Evolutionary conservation across 2,329 filamentous ascomycete species (phyloP), one percentile per base, ranked within the genome.

Genomic region (Scytalidium lignicola): DNA sequence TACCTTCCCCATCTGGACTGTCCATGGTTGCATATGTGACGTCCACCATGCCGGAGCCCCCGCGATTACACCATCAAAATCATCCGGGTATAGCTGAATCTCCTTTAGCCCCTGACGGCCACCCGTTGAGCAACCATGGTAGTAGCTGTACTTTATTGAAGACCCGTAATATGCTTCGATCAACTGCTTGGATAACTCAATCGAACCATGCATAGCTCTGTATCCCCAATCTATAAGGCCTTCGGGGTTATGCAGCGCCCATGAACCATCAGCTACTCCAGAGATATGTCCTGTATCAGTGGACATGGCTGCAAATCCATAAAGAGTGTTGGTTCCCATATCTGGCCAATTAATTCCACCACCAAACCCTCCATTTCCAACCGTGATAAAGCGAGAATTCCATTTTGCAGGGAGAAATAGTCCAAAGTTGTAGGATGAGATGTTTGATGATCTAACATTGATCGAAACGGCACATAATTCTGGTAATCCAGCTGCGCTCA

Each of bases 31-130:
- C 15, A 37, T 8, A 17, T 37, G 41, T 4, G 41, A 12, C 18
- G 41, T 43, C 41, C 41, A 43, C 41, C 41, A 19, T 43, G 52
- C 50, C 3, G 65, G 71, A 41, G 72, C 66, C 17, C 69, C 72
- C 5, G 69, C 66, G 20, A 75, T 66, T 45, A 75, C 70, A 32
- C 73, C 73, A 49, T 75, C 72, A 46, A 75, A 75, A 53, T 75
- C 72, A 13, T 69, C 59, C 1, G 72, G 73, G 51, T 66, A 75
- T 42, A 67, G 61, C 49, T 74, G 67, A 3, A 69, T 65, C 2
- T 69, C 69, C 51, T 72, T 72, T 48, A 74, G 61, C 29, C 72
- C 73, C 55, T 75, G 71, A n/a, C 68, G 65, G 18, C 73, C 73
- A 50, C 72, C 73, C n/a, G 70, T 70, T 2, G 71, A 74, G 59